Base-by-base conservation (phyloP, 176 grass and related monocot genomes). In the Thalia dealbata region DNA sequence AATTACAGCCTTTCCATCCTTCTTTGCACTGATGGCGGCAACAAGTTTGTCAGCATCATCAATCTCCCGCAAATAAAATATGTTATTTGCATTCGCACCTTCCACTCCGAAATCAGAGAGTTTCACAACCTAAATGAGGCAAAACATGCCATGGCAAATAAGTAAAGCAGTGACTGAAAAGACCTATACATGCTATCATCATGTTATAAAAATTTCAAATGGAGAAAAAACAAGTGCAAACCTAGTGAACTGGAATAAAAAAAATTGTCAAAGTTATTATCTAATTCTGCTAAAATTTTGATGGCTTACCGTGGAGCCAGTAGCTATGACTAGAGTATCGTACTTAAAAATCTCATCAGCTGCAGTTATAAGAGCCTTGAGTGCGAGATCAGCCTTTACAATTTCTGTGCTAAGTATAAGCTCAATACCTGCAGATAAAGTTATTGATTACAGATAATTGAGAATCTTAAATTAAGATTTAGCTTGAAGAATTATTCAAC, bases 341-440 rank as follows among this genome's bases (percentile, higher is more conserved):
- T 93, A 99, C 71, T 85, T 91, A 80, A 99, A 88, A n/a, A 86
- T 83, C 29, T 81, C 81, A 83, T 83, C 90, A 78, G 83, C 62
- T 77, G 85, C 72, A 84, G 90, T 93, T 52, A 81, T 87, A 75
- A 93, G 74, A 76, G 87, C 83, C 82, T 88, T 99, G 30, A 85
- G 79, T 60, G 77, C 70, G 77, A 99, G 69, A 87, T 99, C 90
- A 79, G 95, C 95, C 74, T 91, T 93, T 55, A 88, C 77, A 72
- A 99, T 99, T 82, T 99, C 95, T 77, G 85, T 99, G 73, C 79
- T 84, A 24, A 99, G 87, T 67, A 99, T 81, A 77, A 99, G 78
- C 72, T 99, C 90, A 35, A 99, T 83, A 28, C 95, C 95, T 99
- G 85, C 22, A 72, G 75, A 69, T 19, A 80, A 29, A 79, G 73